Percentiles rank a stretch among this genome's conserved stretches.
phyloP scores from a whole-genome alignment of 495 filamentous ascomycete species.

The Pseudevernia furfuracea region DNA sequence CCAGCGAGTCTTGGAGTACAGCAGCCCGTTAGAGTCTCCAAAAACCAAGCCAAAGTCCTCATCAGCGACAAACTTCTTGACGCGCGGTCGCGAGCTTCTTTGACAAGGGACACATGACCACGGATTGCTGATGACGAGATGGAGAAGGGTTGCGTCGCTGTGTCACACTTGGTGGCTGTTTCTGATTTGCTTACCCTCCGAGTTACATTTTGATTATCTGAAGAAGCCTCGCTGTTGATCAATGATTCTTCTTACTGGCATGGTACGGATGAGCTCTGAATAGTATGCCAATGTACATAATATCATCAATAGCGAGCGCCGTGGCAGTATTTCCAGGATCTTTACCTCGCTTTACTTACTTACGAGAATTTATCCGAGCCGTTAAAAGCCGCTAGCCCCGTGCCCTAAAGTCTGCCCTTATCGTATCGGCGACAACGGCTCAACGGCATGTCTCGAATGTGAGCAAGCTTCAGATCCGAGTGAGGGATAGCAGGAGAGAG shows the following conservation, averaged over 20 bases:
- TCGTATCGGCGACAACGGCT: background rate
- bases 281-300: no score
- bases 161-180: background rate
- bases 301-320: no score
- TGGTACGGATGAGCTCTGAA: no score
- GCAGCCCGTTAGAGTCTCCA: background rate
- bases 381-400: background rate
- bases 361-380: no score
- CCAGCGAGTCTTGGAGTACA: background rate
- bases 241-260: no score
- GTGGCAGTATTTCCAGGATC: no score
- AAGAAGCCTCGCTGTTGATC: background rate
- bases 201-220: background rate
- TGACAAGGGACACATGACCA: background rate
- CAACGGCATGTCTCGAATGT: background rate
- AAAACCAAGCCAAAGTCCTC: background rate
- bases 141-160: background rate
- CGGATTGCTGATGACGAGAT: background rate
- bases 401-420: background rate
- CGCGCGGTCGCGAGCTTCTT: background rate
- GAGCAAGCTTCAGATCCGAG: background rate
- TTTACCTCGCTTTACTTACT: no score
- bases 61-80: background rate
- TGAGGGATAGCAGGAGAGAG: background rate
- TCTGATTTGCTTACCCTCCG: background rate